phyloP scores from a whole-genome alignment of 2,329 filamentous ascomycete genomes.

The Escovopsis sp. region DNA sequence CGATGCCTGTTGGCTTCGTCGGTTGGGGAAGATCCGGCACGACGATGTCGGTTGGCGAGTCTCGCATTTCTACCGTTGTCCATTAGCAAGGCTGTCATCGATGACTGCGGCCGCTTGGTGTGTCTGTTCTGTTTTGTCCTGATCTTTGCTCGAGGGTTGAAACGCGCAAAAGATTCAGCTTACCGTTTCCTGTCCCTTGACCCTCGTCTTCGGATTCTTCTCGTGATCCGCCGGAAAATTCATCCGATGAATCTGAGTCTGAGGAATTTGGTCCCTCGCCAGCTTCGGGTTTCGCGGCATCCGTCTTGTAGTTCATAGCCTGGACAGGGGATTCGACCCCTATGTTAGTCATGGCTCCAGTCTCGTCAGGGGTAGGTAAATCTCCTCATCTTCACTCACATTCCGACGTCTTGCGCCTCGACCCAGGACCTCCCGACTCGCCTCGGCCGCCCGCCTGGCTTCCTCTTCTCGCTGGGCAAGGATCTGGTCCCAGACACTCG shows the following conservation, averaged over 20 bases:
- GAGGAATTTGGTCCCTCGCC: constrained; percentile 14
- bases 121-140: background rate
- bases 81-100: constrained; percentile 20
- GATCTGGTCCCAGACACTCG: constrained; percentile 79
- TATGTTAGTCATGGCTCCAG: too few species aligned
- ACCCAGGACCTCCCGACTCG: constrained; percentile 59
- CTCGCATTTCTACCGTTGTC: constrained; percentile 13
- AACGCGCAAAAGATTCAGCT: constrained; percentile 14
- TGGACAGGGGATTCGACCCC: too few species aligned
- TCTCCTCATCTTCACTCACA: constrained; percentile 11
- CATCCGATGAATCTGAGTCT: constrained; percentile 20
- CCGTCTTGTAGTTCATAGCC: constrained; percentile 21
- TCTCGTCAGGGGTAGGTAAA: constrained; percentile 6
- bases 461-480: constrained; percentile 66
- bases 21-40: too few species aligned
- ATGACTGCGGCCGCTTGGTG: too few species aligned
- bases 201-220: constrained; percentile 18
- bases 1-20: too few species aligned
- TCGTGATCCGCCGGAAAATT: constrained; percentile 16
- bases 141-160: constrained; percentile 4
- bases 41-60: background rate
- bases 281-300: constrained; percentile 10
- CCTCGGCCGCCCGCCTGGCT: constrained; percentile 56
- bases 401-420: constrained; percentile 61
- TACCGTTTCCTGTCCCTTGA: constrained; percentile 17